Base-by-base conservation (phyloP, 2,329 filamentous ascomycete species). In the Bipolaris sorokiniana region DNA sequence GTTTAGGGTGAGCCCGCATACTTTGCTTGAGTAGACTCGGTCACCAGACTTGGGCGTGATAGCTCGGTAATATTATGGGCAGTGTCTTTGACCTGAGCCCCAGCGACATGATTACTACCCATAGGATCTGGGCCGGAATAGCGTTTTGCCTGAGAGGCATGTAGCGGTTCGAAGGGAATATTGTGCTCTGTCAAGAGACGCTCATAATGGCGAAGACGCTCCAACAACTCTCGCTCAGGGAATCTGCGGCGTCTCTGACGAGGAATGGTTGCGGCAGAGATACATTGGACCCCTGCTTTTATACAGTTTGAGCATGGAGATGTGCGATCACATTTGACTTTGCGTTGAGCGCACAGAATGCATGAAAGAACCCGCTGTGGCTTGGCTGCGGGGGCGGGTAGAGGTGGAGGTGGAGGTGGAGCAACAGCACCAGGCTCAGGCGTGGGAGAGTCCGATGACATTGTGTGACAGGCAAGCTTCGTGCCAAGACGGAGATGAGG, bases 141-240 rank as follows among this genome's bases (percentile, higher is more conserved):
- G 2, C 49, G 49, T 11, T 66, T 66, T 22, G 65, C 63, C 50
- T 37, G 56, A 48, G 58, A 13, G 1, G 64, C 38, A 63, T 71
- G 84, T 18, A 90, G 82, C 15, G 87, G 82, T 48, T 91, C 86
- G 63, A 92, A 90, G n/a, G 81, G 77, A 67, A 92, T 84, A 48
- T 87, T 84, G 66, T 91, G 82, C 72, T 89, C 82, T 51, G 82
- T 81, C 31, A 92, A 79, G 38, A 92, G 77, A 6, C 77, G 72
- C 75, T 92, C 90, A 66, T 92, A 92, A 48, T 84, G 83, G 51
- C 83, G 84, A 20, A 92, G 79, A n/a, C 88, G 85, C 6, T 90
- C 86, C 50, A 91, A 79, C 38, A 92, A 79, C 55, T 90, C 88
- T 68, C 84, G 84, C 75, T 92, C 90, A 20, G 88, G 85, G 44